Evolutionary conservation across 164 flowering plant genomes (phyloP), one percentile per base, ranked within the genome.

Genomic region (Aristolochia fimbriata): DNA sequence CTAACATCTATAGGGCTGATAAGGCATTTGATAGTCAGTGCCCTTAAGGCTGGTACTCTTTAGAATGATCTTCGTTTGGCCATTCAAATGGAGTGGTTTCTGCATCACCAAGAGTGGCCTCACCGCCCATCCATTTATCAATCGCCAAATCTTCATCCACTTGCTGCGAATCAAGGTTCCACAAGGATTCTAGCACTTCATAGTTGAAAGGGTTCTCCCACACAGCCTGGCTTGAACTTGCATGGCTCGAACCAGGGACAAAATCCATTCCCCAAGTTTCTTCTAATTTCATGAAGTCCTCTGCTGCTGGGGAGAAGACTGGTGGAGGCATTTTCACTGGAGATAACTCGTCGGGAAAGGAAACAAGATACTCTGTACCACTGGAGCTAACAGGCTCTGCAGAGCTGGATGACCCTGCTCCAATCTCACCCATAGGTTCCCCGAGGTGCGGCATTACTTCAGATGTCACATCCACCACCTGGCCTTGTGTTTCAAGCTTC

Each of bases 261-360:
- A 78, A 76, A 60, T 71, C 84, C 76, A 68, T 64, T 72, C 59
- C 67, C 96, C 84, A 84, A n/a, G 67, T 54, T 22, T 76, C 84
- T 54, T 76, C 86, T 47, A 68, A 77, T 65, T 75, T 74, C 30
- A 43, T 53, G 31, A 71, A 61, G 71, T 61, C 64, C 56, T 78
- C 84, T 20, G 60, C 55, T 37, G 60, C 78, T 14, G 71, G 68
- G 25, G 80, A 57, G 43, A 72, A 63, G 41, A 75, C 55, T 20
- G 74, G 79, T n/a, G 72, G 62, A 60, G 67, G 59, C 52, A 21
- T 63, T 55, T 67, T 75, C 56, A 72, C 75, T 63, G 46, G 69
- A 1, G 51, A 59, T 57, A 72, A 65, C 57, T 73, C 84, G 55
- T 84, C 83, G 2, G 83, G 79, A 51, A 76, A 82, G 25, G 83